Conservation (phyloP, 805 yeast species). For the Ogataea populi-albae region DNA sequence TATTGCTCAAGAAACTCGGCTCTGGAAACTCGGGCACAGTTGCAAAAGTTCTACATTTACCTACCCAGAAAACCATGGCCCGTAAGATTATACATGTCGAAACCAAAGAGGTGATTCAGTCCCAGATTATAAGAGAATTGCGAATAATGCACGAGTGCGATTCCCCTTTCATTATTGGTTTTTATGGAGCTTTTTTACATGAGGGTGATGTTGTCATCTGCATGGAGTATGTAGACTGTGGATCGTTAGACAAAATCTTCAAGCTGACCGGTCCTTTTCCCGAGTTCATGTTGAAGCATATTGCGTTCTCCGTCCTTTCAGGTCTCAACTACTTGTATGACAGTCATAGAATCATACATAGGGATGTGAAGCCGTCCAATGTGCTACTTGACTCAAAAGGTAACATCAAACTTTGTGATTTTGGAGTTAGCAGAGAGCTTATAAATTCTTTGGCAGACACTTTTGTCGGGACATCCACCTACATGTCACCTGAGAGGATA, state of each 20-base stretch:
- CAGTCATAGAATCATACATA: conserved; percentile 82
- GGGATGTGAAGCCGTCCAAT: conserved; percentile 95
- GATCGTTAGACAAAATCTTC: conserved; percentile 80
- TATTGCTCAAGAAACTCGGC: conserved; percentile 76
- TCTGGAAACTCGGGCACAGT: conserved; percentile 95
- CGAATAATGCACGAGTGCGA: conserved; percentile 89
- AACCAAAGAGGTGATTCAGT: conserved; percentile 69
- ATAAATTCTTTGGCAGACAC: conserved; percentile 95
- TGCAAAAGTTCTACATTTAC: conserved; percentile 80
- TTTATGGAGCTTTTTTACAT: conserved; percentile 83
- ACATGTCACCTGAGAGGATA: conserved; percentile 97
- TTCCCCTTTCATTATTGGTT: conserved; percentile 78
- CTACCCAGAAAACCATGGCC: conserved; percentile 87
- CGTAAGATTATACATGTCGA: conserved; percentile 85
- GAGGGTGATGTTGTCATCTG: conserved; percentile 79
- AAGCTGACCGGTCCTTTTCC: conserved; percentile 61
- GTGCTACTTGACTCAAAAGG: conserved; percentile 86
- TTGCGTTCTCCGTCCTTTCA: conserved; percentile 70
- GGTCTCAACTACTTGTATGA: conserved; percentile 83
- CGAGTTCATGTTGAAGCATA: conserved; percentile 65
- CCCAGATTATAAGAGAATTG: conserved; percentile 84
- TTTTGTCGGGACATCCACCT: conserved; percentile 95
- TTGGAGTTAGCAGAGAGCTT: conserved; percentile 91
- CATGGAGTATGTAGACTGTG: conserved; percentile 96
- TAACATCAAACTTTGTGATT: conserved; percentile 88